Conservation (phyloP, 257 asterid species). For the Oldenlandia corymbosa region DNA sequence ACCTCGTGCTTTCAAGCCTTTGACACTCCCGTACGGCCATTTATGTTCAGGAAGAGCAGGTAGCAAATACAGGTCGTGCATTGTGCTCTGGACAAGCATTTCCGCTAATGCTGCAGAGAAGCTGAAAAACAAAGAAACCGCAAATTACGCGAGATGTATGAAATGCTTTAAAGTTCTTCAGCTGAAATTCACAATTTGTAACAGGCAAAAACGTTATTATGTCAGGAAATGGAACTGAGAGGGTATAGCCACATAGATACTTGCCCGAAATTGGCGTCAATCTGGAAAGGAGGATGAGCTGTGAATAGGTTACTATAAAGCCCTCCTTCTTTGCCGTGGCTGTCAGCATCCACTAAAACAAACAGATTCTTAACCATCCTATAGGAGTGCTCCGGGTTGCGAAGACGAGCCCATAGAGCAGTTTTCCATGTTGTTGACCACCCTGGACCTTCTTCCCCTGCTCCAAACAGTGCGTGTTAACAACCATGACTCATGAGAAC, state of each 20-base stretch:
- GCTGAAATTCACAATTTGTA: background rate
- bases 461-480: conserved; percentile 9
- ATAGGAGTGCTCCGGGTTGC: conserved; percentile 51
- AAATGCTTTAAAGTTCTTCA: no score
- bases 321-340: conserved; percentile 54
- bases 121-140: conserved; percentile 20
- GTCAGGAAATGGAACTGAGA: background rate
- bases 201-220: background rate
- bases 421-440: conserved; percentile 83
- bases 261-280: conserved; percentile 83
- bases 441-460: conserved; percentile 84
- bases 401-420: conserved; percentile 69
- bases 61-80: conserved; percentile 55
- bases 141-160: no score
- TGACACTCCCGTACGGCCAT: conserved; percentile 57
- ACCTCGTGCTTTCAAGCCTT: conserved; percentile 65
- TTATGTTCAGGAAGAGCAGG: conserved; percentile 72
- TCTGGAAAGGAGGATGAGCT: conserved; percentile 87
- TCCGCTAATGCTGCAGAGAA: conserved; percentile 74
- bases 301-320: conserved; percentile 66
- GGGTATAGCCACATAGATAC: conserved; percentile 1
- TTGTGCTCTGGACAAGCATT: conserved; percentile 76
- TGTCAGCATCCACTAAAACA: conserved; percentile 53
- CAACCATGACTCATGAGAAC: background rate
- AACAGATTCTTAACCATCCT: conserved; percentile 65